These are phyloP conservation scores for Lipomyces chichibuensis DNA, from an alignment of 805 yeast genomes.

Conservation along the genomic window DNA sequence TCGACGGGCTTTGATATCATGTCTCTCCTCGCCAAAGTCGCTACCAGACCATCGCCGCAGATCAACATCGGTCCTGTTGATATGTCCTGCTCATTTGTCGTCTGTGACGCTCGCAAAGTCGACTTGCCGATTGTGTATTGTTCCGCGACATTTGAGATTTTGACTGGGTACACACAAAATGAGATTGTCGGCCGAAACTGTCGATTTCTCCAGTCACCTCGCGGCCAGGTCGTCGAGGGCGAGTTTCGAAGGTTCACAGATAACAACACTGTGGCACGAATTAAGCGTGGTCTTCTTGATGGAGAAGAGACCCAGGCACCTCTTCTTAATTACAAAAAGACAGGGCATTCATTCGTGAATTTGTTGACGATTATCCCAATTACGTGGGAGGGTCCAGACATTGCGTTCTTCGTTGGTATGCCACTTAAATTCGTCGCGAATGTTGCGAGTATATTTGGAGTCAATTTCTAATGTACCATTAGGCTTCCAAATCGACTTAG, in stretches of 20 bases:
- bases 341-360: conserved; percentile 24
- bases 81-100: conserved; percentile 25
- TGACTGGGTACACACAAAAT: conserved; percentile 19
- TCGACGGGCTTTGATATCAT: conserved; percentile 23
- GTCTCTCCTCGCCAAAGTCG: conserved; percentile 19
- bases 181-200: conserved; percentile 28
- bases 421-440: not conserved
- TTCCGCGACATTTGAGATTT: conserved; percentile 13
- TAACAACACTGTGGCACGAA: conserved; percentile 10
- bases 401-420: conserved; percentile 17
- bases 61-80: conserved; percentile 29
- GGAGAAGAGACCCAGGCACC: conserved; percentile 24
- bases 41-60: conserved; percentile 14
- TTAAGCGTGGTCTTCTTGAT: conserved; percentile 12
- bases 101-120: conserved; percentile 20
- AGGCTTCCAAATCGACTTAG: conserved; percentile 24
- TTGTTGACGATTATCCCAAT: conserved; percentile 24
- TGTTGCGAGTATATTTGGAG: not conserved
- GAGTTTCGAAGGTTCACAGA: conserved; percentile 17
- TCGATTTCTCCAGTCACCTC: conserved; percentile 26
- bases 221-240: conserved; percentile 19
- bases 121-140: conserved; percentile 25
- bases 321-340: conserved; percentile 19
- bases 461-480: not conserved
- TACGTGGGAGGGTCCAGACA: conserved; percentile 19